phyloP scores from a whole-genome alignment of 2,329 filamentous ascomycete genomes.

The Aspergillus udagawae region DNA sequence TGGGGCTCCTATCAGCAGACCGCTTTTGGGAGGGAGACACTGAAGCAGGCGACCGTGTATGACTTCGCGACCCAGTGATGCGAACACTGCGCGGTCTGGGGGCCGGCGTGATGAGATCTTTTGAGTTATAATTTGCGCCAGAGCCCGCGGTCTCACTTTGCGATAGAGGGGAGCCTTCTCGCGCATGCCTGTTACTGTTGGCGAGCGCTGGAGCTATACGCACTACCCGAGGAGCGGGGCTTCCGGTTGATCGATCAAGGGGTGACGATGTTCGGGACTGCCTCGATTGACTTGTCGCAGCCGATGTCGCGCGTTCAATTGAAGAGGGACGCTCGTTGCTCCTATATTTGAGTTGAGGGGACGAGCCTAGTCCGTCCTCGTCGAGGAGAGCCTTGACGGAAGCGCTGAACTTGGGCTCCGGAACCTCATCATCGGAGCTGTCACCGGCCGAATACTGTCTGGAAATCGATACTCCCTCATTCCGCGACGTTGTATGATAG shows the following conservation, averaged over 20 bases:
- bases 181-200: constrained; percentile 25
- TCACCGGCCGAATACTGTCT: constrained; percentile 57
- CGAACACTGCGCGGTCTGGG: constrained; percentile 43
- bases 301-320: constrained; percentile 23
- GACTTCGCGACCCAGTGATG: constrained; percentile 39
- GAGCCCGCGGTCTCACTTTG: constrained; percentile 30
- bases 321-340: constrained; percentile 18
- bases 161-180: constrained; percentile 38
- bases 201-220: constrained; percentile 34
- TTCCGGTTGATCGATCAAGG: constrained; percentile 36
- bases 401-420: constrained; percentile 86
- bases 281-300: constrained; percentile 27
- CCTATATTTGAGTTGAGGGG: constrained; percentile 39
- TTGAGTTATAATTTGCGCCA: constrained; percentile 20
- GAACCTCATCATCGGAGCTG: constrained; percentile 92
- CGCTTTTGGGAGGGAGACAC: constrained; percentile 33
- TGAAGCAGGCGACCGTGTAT: constrained; percentile 39
- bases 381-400: constrained; percentile 79
- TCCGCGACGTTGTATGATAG: constrained; percentile 12
- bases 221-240: constrained; percentile 40
- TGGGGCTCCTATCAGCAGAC: constrained; percentile 26
- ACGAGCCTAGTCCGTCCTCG: constrained; percentile 48
- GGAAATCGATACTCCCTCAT: constrained; percentile 18
- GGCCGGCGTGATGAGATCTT: constrained; percentile 45
- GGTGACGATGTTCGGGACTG: constrained; percentile 36